Percentiles rank a stretch among this genome's conserved stretches.
These are phyloP conservation scores for Lactarius evosmus DNA, from an alignment of 768 basidiomycete genomes.

Conservation along the genomic window DNA sequence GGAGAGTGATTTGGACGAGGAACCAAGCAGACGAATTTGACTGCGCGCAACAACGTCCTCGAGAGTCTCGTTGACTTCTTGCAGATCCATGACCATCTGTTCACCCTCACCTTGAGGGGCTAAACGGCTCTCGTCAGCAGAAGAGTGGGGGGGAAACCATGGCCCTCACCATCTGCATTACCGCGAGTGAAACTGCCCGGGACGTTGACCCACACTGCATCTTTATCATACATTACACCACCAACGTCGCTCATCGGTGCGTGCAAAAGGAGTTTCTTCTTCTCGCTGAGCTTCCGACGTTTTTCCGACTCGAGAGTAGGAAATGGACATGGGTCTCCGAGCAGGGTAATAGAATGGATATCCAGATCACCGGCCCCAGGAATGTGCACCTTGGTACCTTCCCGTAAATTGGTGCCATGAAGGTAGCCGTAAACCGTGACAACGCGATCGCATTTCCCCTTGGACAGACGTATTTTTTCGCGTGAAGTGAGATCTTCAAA, in stretches of 20 bases:
- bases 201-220: constrained; percentile 97
- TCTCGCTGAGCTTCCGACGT: constrained; percentile 88
- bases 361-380: constrained; percentile 92
- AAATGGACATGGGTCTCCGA: constrained; percentile 95
- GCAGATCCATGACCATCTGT: constrained; percentile 95
- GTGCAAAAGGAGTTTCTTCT: constrained; percentile 86
- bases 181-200: constrained; percentile 89
- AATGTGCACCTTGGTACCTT: constrained; percentile 81
- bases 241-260: constrained; percentile 99
- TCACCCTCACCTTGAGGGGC: constrained; percentile 90
- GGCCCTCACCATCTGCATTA: constrained; percentile 54
- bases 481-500: constrained; percentile 92
- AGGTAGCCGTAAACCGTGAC: constrained; percentile 95
- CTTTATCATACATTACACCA: constrained; percentile 95
- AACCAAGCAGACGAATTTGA: constrained; percentile 78
- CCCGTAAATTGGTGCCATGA: constrained; percentile 79
- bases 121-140: constrained; percentile 33
- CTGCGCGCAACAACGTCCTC: constrained; percentile 79
- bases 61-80: constrained; percentile 79
- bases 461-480: constrained; percentile 68
- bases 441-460: constrained; percentile 90
- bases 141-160: not conserved
- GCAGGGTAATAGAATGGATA: constrained; percentile 64
- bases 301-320: constrained; percentile 91
- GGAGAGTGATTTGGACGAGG: constrained; percentile 69